These are phyloP conservation scores for Phaffomyces thermotolerans DNA, from an alignment of 805 yeast species.

Conservation along the genomic window DNA sequence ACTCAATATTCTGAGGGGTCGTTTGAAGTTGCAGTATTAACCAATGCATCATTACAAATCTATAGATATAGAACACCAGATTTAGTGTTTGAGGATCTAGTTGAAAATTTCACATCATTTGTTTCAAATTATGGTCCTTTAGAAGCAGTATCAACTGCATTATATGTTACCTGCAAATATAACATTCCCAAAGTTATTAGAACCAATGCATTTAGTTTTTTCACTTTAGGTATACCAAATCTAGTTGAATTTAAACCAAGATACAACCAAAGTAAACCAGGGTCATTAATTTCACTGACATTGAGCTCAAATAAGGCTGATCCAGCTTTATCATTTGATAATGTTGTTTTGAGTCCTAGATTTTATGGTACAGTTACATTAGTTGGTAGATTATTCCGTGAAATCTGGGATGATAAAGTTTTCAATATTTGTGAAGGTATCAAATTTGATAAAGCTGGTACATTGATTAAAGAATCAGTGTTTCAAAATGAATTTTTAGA, in stretches of 20 bases:
- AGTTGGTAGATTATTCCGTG: conserved; percentile 70
- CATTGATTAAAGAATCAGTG: conserved; percentile 21
- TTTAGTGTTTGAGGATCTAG: conserved; percentile 60
- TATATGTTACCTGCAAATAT: conserved; percentile 74
- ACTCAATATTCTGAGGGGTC: conserved; percentile 69
- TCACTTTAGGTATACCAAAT: conserved; percentile 36
- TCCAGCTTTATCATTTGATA: conserved; percentile 43
- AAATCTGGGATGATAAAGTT: conserved; percentile 69
- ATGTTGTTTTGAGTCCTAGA: conserved; percentile 84
- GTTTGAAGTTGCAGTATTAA: conserved; percentile 72
- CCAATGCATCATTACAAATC: conserved; percentile 69
- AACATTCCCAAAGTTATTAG: conserved; percentile 47
- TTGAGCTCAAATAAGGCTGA: conserved; percentile 5
- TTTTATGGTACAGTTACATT: conserved; percentile 82
- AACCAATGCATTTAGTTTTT: conserved; percentile 36
- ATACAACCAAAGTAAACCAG: conserved; percentile 22
- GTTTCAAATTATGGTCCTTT: conserved; percentile 75
- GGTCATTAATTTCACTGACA: conserved; percentile 9
- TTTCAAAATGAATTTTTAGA: conserved; percentile 34
- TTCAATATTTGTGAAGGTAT: conserved; percentile 36
- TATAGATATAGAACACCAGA: conserved; percentile 78
- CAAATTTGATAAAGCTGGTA: conserved; percentile 29
- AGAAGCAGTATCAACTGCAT: conserved; percentile 85
- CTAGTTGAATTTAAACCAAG: conserved; percentile 35
- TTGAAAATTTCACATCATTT: conserved; percentile 64